Conservation (phyloP, 495 filamentous ascomycete species). For the Lepidopterella palustris region DNA sequence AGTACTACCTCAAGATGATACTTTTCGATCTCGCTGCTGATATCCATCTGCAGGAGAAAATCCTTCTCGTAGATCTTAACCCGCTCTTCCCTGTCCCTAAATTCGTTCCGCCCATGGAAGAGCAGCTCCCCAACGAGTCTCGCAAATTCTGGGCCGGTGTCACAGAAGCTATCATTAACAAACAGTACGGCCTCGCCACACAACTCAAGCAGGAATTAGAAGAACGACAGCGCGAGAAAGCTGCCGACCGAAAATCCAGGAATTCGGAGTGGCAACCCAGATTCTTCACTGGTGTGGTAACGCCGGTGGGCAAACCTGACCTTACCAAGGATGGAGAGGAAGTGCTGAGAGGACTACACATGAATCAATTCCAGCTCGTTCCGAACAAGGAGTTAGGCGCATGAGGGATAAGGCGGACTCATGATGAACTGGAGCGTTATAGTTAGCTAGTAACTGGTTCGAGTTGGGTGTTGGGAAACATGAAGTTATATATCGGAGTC, state of each 20-base stretch:
- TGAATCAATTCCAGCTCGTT: constrained; percentile 18
- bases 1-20: background rate
- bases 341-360: constrained; percentile 63
- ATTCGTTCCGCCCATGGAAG: constrained; percentile 62
- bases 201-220: constrained; percentile 85
- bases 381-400: constrained; percentile 27
- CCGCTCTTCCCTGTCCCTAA: constrained; percentile 74
- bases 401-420: constrained; percentile 10
- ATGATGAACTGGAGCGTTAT: background rate
- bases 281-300: constrained; percentile 74
- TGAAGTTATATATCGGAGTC: background rate
- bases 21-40: constrained; percentile 1
- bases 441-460: background rate
- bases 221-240: constrained; percentile 78
- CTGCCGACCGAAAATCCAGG: constrained; percentile 63
- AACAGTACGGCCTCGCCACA: constrained; percentile 79
- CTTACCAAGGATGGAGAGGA: constrained; percentile 69
- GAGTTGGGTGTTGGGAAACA: background rate
- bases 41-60: constrained; percentile 46
- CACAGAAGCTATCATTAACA: constrained; percentile 76
- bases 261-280: constrained; percentile 72
- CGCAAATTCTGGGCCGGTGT: constrained; percentile 81
- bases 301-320: constrained; percentile 68
- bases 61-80: constrained; percentile 73
- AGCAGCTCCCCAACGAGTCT: constrained; percentile 85